Conservation (phyloP, 495 filamentous ascomycete genomes). For the Penicillium coffeae region DNA sequence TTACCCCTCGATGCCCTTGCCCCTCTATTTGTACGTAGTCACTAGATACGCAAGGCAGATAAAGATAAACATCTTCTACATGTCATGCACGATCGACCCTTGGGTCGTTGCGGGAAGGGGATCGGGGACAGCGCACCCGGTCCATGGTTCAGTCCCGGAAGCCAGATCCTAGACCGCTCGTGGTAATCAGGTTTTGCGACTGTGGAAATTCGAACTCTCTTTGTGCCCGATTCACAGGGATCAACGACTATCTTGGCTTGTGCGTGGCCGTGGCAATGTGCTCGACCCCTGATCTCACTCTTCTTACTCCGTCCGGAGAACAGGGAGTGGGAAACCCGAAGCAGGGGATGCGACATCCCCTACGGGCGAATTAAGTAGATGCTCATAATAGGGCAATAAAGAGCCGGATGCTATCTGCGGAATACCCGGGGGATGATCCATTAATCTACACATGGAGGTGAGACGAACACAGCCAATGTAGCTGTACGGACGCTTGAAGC, state of each 20-base stretch:
- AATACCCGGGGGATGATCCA: too few species aligned
- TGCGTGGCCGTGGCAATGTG: conserved; percentile 4
- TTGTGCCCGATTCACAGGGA: too few species aligned
- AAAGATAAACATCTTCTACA: background rate
- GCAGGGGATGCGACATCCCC: conserved; percentile 5
- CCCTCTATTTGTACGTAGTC: background rate
- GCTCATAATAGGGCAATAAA: background rate
- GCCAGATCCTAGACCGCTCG: conserved; percentile 6
- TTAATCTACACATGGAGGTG: too few species aligned
- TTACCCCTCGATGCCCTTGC: background rate
- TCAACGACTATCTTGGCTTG: background rate
- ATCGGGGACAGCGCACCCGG: conserved; percentile 20
- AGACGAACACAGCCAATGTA: too few species aligned
- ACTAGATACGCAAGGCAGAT: background rate
- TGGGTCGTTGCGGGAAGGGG: conserved; percentile 15
- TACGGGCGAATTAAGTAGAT: background rate
- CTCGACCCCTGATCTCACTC: background rate
- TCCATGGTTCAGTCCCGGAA: conserved; percentile 26
- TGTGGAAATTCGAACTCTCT: too few species aligned
- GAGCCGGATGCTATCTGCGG: too few species aligned
- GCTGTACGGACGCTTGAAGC: background rate
- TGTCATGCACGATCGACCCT: background rate
- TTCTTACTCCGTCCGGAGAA: background rate
- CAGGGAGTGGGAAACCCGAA: background rate
- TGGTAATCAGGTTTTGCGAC: too few species aligned